phyloP scores from a whole-genome alignment of 805 yeast genomes.

The Yarrowia yakushimensis region DNA sequence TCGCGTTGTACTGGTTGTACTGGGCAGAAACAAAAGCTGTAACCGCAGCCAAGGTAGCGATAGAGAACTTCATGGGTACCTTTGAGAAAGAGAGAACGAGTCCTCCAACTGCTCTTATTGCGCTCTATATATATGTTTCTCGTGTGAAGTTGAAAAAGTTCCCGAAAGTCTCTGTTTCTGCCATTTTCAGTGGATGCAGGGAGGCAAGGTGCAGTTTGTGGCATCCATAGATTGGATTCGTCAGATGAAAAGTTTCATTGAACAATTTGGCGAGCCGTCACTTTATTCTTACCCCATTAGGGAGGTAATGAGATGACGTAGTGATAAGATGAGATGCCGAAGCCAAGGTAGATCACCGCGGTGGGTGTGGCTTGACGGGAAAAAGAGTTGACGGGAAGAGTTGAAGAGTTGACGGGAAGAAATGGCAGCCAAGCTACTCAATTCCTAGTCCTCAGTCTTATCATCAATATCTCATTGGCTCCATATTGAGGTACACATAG shows the following conservation, averaged over 20 bases:
- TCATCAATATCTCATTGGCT: not conserved
- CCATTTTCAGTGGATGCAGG: not conserved
- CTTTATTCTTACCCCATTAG: not conserved
- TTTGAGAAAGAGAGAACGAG: not conserved
- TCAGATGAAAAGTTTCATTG: not conserved
- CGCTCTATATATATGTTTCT: not conserved
- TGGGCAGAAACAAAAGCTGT: conserved; percentile 6
- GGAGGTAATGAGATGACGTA: not conserved
- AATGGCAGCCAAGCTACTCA: too few species aligned
- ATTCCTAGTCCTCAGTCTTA: not conserved
- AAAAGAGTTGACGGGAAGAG: not conserved
- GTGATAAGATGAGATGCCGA: not conserved
- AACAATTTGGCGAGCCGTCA: not conserved
- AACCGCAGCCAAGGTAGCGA: conserved; percentile 11
- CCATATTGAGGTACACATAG: not conserved
- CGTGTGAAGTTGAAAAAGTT: not conserved
- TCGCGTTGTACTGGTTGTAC: conserved; percentile 11
- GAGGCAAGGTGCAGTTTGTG: conserved; percentile 9
- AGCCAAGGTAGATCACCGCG: not conserved
- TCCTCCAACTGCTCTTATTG: not conserved
- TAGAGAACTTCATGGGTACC: conserved; percentile 1
- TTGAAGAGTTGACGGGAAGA: not conserved
- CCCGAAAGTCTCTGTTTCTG: conserved; percentile 7
- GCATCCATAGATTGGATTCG: not conserved
- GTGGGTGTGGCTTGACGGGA: not conserved